These are phyloP conservation scores for Pleurotus tuber-regium DNA, from an alignment of 768 basidiomycete species.

Conservation along the genomic window DNA sequence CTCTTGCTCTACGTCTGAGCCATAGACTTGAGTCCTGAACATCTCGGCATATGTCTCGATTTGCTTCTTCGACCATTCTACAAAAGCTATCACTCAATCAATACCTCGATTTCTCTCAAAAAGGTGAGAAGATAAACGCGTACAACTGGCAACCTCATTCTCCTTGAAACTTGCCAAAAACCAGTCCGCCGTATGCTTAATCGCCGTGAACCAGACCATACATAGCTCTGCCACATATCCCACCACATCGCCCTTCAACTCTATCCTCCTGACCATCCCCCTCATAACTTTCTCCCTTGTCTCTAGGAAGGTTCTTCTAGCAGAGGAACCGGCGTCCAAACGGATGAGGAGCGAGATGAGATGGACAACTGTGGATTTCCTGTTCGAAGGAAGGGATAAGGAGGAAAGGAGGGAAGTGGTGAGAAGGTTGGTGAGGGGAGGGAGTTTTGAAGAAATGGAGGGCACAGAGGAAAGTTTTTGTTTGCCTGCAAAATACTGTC, in stretches of 20 bases:
- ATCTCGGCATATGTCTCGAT: constrained; percentile 80
- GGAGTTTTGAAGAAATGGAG: constrained; percentile 54
- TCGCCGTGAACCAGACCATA: constrained; percentile 87
- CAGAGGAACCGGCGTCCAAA: constrained; percentile 74
- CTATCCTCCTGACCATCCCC: constrained; percentile 79
- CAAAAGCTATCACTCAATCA: constrained; percentile 62
- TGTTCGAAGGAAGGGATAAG: constrained; percentile 71
- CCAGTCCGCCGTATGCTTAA: constrained; percentile 99
- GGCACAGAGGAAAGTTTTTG: constrained; percentile 57
- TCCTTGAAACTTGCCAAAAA: constrained; percentile 94
- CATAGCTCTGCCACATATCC: constrained; percentile 87
- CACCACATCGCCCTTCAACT: constrained; percentile 84
- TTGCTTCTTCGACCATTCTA: constrained; percentile 90
- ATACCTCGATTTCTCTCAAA: neutral
- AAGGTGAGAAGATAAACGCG: constrained; percentile 26
- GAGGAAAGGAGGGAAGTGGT: constrained; percentile 68
- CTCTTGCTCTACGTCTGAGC: constrained; percentile 67
- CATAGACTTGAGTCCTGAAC: constrained; percentile 91
- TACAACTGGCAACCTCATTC: constrained; percentile 90
- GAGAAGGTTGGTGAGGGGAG: constrained; percentile 63
- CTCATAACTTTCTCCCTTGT: constrained; percentile 76
- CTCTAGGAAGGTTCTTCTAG: constrained; percentile 78
- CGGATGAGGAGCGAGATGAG: constrained; percentile 73
- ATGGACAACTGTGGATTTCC: constrained; percentile 70
- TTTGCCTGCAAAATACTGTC: constrained; percentile 42